Conservation (phyloP, 805 yeast species). For the Wickerhamiella azymoides region DNA sequence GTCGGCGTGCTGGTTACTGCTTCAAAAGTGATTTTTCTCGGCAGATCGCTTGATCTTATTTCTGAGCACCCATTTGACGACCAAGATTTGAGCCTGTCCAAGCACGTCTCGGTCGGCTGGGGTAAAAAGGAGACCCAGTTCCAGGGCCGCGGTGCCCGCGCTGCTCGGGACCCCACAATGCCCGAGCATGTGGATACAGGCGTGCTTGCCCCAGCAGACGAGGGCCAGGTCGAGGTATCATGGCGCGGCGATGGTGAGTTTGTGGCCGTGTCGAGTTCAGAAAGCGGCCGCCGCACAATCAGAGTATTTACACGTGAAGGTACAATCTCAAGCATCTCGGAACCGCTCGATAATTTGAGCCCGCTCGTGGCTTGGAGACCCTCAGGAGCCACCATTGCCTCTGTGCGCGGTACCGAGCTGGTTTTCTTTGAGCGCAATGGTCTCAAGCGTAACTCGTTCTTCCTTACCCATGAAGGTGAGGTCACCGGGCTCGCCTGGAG, state of each 20-base stretch:
- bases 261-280: constrained; percentile 55
- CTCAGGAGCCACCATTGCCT: constrained; percentile 73
- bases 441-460: constrained; percentile 74
- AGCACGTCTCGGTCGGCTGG: constrained; percentile 96
- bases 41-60: constrained; percentile 67
- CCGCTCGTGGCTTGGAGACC: constrained; percentile 76
- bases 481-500: constrained; percentile 62
- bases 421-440: constrained; percentile 91
- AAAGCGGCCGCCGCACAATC: constrained; percentile 55
- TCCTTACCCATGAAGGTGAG: constrained; percentile 34
- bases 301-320: constrained; percentile 73
- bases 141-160: constrained; percentile 79
- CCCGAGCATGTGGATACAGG: constrained; percentile 62
- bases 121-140: constrained; percentile 95
- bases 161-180: constrained; percentile 74
- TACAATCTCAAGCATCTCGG: constrained; percentile 63
- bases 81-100: constrained; percentile 53
- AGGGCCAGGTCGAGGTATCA: constrained; percentile 35
- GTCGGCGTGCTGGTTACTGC: constrained; percentile 55
- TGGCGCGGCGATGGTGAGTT: constrained; percentile 96
- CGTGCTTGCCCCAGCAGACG: constrained; percentile 41
- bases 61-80: constrained; percentile 45
- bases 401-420: constrained; percentile 48
- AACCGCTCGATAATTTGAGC: constrained; percentile 76
- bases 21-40: constrained; percentile 36